Base-by-base conservation (phyloP, 148 eudicot genomes). In the Chenopodium formosanum region DNA sequence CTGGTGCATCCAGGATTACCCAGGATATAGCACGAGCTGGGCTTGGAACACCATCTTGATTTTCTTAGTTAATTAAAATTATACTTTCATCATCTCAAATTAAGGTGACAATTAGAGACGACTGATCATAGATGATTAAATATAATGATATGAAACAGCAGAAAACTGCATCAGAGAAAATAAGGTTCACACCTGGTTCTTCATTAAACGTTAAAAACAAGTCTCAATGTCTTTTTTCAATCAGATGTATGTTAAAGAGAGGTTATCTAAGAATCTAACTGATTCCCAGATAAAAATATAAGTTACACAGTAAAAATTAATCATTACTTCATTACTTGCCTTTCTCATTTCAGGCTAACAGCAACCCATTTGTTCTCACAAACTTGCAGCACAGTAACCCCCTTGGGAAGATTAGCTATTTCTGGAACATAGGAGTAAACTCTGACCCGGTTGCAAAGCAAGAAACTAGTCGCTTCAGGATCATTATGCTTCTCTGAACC, bases 351-450 rank as follows among this genome's bases (percentile, higher is more conserved):
- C 83, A 88, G 77, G 87, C 86, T 80, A 56, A 88, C 86, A 50
- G 76, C 81, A 37, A 83, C 83, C 90, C 89, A 89, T 64, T 81
- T 86, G 78, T 48, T 72, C 27, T 89, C 84, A 11, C 50, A 77
- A 69, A 88, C 81, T 16, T 90, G 89, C 40, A 88, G 74, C 67
- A 91, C 74, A 23, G 83, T 85, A 52, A 82, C 72, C 20, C 89
- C 92, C 75, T 81, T 69, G 14, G 88, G 88, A 63, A 88, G 58
- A n/a, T 22, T 47, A 40, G 72, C 66, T 34, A 67, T 75, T 70
- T 83, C 82, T 9, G 92, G 90, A 75, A 84, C 77, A 83, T 72
- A 62, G 19, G 86, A 85, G 83, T 84, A 84, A 74, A 83, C 88
- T 81, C 80, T 83, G 58, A 82, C 79, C 81, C 78, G 27, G 29